A percentile compares a stretch with the other conserved stretches of the same genome.
phyloP scores from a whole-genome alignment of 2,329 filamentous ascomycete genomes.

The Arthrobotrys entomopaga region DNA sequence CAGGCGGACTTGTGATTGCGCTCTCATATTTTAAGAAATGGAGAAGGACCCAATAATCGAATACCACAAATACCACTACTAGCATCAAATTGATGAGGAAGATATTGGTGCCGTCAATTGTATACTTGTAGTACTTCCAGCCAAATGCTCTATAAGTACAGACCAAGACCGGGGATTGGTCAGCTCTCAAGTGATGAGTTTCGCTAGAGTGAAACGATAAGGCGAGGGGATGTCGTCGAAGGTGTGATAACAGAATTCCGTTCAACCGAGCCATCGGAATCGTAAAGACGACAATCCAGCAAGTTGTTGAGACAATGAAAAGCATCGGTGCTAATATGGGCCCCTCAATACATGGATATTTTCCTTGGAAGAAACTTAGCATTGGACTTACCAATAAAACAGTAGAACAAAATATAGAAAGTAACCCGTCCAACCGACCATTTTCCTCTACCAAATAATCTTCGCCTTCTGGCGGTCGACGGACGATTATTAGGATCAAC shows the following conservation, averaged over 20 bases:
- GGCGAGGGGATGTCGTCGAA: slow-evolving; percentile 90
- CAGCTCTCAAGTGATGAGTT: slow-evolving; percentile 73
- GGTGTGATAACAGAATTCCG: slow-evolving; percentile 85
- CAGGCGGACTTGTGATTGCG: slow-evolving; percentile 79
- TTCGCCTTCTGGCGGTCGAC: slow-evolving; percentile 73
- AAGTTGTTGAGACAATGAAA: slow-evolving; percentile 84
- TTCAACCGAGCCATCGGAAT: slow-evolving; percentile 99
- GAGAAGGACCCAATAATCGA: slow-evolving; percentile 83
- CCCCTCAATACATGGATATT: background rate
- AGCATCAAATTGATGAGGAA: slow-evolving; percentile 97
- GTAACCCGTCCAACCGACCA: slow-evolving; percentile 95
- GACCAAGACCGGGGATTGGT: slow-evolving; percentile 77
- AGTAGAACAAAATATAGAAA: slow-evolving; percentile 97
- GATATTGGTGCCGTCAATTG: slow-evolving; percentile 96
- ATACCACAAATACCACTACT: slow-evolving; percentile 91
- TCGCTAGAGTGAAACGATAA: slow-evolving; percentile 91
- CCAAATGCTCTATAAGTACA: slow-evolving; percentile 98
- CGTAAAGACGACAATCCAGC: slow-evolving; percentile 96
- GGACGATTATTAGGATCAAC: slow-evolving; percentile 61
- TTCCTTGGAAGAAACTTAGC: background rate
- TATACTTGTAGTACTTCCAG: slow-evolving; percentile 98
- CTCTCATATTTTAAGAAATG: slow-evolving; percentile 63
- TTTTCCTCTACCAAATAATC: slow-evolving; percentile 91
- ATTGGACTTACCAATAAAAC: slow-evolving; percentile 69
- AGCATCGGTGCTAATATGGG: slow-evolving; percentile 74